A percentile compares a stretch with the other conserved stretches of the same genome.
Conservation (phyloP, 2,329 filamentous ascomycete species). For the Pyrenophora graminea region DNA sequence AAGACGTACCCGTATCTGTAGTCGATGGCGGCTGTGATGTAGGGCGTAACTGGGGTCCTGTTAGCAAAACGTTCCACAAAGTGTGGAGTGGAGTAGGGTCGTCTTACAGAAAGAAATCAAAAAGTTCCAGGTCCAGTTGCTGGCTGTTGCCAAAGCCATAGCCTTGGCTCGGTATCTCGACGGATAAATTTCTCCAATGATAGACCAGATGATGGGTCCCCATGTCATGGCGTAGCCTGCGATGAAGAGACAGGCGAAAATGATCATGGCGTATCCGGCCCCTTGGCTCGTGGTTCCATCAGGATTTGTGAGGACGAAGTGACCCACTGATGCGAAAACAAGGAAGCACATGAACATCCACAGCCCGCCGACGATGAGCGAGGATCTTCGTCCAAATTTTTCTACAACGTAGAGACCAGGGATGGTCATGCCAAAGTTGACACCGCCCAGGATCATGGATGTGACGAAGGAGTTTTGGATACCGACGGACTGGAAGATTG, state of each 20-base stretch:
- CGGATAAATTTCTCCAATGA: constrained; percentile 68
- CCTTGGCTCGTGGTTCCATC: constrained; percentile 42
- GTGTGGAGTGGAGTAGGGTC: too few species aligned
- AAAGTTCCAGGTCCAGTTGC: constrained; percentile 52
- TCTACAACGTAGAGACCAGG: constrained; percentile 55
- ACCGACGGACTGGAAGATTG: constrained; percentile 50
- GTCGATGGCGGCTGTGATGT: constrained; percentile 72
- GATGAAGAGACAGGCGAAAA: constrained; percentile 71
- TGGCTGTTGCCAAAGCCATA: constrained; percentile 52
- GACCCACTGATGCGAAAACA: constrained; percentile 53
- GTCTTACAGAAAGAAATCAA: constrained; percentile 60
- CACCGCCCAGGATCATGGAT: constrained; percentile 53
- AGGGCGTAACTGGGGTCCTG: constrained; percentile 62
- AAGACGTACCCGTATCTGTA: constrained; percentile 79
- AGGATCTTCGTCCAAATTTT: constrained; percentile 51
- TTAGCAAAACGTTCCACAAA: not conserved
- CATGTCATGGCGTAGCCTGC: constrained; percentile 70
- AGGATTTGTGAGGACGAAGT: constrained; percentile 47
- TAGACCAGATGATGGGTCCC: constrained; percentile 73
- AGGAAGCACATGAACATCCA: constrained; percentile 65
- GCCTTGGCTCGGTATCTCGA: constrained; percentile 55
- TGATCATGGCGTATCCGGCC: constrained; percentile 65
- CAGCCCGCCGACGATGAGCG: constrained; percentile 51
- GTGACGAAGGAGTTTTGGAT: constrained; percentile 53
- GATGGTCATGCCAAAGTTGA: constrained; percentile 56